Evolutionary conservation across 2,329 filamentous ascomycete species (phyloP).

Genomic region (Colletotrichum ledebouriae): DNA sequence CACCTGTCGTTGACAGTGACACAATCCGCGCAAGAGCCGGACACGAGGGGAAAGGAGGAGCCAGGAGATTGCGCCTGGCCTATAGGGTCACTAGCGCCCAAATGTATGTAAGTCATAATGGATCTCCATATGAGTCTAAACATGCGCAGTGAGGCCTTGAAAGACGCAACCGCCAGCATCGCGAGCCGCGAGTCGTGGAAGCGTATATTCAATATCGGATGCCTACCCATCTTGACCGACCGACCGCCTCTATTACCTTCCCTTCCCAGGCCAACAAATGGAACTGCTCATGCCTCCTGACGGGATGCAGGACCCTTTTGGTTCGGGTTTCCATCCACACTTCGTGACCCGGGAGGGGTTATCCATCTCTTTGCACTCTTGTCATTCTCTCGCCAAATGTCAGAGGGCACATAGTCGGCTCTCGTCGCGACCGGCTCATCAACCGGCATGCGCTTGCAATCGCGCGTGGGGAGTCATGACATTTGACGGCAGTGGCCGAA

Average conservation of each 20-base stretch:
- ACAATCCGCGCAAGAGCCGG: constrained; percentile 18
- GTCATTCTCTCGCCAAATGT: not conserved
- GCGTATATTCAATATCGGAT: constrained; percentile 29
- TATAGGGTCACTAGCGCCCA: constrained; percentile 37
- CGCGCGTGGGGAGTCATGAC: constrained; percentile 38
- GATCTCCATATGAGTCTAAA: constrained; percentile 40
- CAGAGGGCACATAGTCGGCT: not conserved
- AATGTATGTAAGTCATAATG: constrained; percentile 41
- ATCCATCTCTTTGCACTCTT: constrained; percentile 3
- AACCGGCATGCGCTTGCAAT: constrained; percentile 23
- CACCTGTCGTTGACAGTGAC: constrained; percentile 7
- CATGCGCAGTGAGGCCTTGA: constrained; percentile 39
- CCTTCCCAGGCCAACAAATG: constrained; percentile 17
- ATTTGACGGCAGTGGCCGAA: constrained; percentile 37
- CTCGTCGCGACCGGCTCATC: constrained; percentile 7
- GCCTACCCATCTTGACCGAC: constrained; percentile 16
- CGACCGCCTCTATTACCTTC: constrained; percentile 29
- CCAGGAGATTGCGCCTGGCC: constrained; percentile 38
- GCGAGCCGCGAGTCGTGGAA: constrained; percentile 41
- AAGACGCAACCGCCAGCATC: constrained; percentile 35
- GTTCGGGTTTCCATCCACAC: constrained; percentile 13
- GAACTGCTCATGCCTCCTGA: constrained; percentile 7
- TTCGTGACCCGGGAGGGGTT: constrained; percentile 20
- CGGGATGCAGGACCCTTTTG: constrained; percentile 10
- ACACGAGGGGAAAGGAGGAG: constrained; percentile 28